Percentiles rank a stretch among this genome's conserved stretches.
Evolutionary conservation across 2,329 filamentous ascomycete genomes (phyloP).

Genomic region (Grosmannia clavigera): DNA sequence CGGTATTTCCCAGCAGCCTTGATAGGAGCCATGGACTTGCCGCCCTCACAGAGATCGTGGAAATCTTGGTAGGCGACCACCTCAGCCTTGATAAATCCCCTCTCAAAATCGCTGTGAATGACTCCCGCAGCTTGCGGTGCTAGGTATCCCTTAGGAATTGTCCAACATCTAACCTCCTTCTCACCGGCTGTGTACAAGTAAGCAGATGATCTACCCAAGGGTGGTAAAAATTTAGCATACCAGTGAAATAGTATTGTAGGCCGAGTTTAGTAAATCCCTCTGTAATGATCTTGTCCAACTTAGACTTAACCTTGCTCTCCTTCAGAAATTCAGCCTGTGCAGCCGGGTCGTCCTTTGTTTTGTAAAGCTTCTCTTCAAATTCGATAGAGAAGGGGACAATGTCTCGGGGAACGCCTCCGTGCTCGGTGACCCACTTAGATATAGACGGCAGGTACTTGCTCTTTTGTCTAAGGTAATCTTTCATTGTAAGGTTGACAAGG

Average conservation of each 20-base stretch:
- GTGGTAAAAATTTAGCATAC: slow-evolving; percentile 11
- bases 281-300: slow-evolving; percentile 29
- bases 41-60: slow-evolving; percentile 28
- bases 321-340: slow-evolving; percentile 23
- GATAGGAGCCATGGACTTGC: slow-evolving; percentile 31
- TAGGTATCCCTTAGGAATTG: slow-evolving; percentile 77
- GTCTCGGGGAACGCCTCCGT: slow-evolving; percentile 26
- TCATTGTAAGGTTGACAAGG: slow-evolving; percentile 33
- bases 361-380: slow-evolving; percentile 31
- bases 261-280: slow-evolving; percentile 31
- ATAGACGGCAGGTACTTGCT: slow-evolving; percentile 31
- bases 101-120: slow-evolving; percentile 96
- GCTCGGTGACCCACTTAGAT: slow-evolving; percentile 31
- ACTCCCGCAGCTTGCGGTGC: slow-evolving; percentile 93
- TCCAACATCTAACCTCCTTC: slow-evolving; percentile 34
- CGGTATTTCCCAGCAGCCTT: slow-evolving; percentile 32
- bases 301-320: slow-evolving; percentile 28
- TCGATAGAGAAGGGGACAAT: slow-evolving; percentile 32
- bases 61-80: slow-evolving; percentile 33
- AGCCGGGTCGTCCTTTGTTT: slow-evolving; percentile 23
- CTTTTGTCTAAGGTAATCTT: slow-evolving; percentile 33
- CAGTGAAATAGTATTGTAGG: slow-evolving; percentile 32
- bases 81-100: slow-evolving; percentile 68
- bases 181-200: slow-evolving; percentile 22
- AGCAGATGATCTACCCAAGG: not conserved